Conservation (phyloP, 345 rosid species). For the Raphanus sativus region DNA sequence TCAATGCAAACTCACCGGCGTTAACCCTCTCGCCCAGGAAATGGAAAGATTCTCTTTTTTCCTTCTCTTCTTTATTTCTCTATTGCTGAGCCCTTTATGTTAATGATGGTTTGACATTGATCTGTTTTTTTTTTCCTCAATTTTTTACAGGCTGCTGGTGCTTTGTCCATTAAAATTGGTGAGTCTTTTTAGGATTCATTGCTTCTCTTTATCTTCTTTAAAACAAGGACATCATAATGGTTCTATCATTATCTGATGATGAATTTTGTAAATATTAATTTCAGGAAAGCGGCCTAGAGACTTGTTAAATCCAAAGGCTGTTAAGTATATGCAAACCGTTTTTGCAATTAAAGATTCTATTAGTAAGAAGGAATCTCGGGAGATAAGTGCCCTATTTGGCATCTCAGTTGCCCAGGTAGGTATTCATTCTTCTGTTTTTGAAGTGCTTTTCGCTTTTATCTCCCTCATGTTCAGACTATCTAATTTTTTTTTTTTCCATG, state of each 20-base stretch:
- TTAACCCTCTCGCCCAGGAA: constrained; percentile 96
- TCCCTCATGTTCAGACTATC: neutral
- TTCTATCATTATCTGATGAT: constrained; percentile 15
- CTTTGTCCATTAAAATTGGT: constrained; percentile 92
- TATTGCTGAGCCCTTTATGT: neutral
- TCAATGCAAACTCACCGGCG: constrained; percentile 96
- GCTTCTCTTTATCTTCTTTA: neutral
- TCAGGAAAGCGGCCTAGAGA: constrained; percentile 98
- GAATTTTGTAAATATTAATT: constrained; percentile 3
- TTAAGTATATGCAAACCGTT: constrained; percentile 85
- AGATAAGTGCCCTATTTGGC: constrained; percentile 90
- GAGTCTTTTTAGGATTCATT: neutral
- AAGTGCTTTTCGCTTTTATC: neutral
- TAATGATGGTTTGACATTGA: constrained; percentile 2
- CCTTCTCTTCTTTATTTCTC: too few relatives aligned
- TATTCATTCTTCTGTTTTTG: constrained; percentile 25
- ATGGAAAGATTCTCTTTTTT: constrained; percentile 44
- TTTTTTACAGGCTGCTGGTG: constrained; percentile 83
- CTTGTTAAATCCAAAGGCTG: constrained; percentile 89
- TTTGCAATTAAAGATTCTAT: constrained; percentile 92
- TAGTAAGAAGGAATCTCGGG: constrained; percentile 91
- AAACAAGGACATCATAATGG: neutral
- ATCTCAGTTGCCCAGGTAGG: constrained; percentile 93
- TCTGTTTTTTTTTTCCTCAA: neutral
- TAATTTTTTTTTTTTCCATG: constrained; percentile 17